Evolutionary conservation across 306 rosid species (phyloP).

Genomic region (Hippophae gyantsensis): DNA sequence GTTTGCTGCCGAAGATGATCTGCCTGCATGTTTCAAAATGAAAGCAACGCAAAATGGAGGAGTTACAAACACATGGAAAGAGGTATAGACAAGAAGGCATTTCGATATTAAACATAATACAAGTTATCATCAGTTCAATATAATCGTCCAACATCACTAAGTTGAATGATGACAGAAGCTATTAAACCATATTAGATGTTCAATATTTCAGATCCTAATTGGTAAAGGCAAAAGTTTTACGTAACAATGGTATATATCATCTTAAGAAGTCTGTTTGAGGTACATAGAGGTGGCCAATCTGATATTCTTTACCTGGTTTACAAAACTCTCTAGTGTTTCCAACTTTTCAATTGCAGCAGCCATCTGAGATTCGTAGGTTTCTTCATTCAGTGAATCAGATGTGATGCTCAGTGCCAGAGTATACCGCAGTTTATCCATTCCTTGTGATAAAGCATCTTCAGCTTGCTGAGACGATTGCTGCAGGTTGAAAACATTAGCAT

Average conservation of each 20-base stretch:
- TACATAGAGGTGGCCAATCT: too few species aligned
- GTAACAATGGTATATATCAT: too few species aligned
- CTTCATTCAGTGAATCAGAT: conserved; percentile 28
- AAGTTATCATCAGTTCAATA: too few species aligned
- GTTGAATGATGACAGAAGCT: not conserved
- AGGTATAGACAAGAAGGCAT: not conserved
- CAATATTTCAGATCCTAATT: too few species aligned
- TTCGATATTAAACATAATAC: too few species aligned
- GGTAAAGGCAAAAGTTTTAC: too few species aligned
- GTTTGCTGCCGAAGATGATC: conserved; percentile 80
- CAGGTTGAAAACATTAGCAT: conserved; percentile 26
- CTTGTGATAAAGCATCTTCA: conserved; percentile 79
- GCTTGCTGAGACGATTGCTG: conserved; percentile 74
- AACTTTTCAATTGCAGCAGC: conserved; percentile 44
- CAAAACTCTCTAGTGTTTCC: conserved; percentile 64
- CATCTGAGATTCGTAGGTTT: conserved; percentile 44
- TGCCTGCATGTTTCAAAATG: conserved; percentile 40
- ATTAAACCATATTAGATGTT: not conserved
- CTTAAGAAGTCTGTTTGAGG: too few species aligned
- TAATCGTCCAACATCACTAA: not conserved
- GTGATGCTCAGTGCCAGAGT: conserved; percentile 45
- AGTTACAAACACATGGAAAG: not conserved
- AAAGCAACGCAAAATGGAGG: not conserved
- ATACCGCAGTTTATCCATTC: conserved; percentile 73
- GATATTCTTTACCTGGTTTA: conserved; percentile 50